Evolutionary conservation across 176 grass and related monocot species (phyloP).

Genomic region (Calamus simplicifolius): DNA sequence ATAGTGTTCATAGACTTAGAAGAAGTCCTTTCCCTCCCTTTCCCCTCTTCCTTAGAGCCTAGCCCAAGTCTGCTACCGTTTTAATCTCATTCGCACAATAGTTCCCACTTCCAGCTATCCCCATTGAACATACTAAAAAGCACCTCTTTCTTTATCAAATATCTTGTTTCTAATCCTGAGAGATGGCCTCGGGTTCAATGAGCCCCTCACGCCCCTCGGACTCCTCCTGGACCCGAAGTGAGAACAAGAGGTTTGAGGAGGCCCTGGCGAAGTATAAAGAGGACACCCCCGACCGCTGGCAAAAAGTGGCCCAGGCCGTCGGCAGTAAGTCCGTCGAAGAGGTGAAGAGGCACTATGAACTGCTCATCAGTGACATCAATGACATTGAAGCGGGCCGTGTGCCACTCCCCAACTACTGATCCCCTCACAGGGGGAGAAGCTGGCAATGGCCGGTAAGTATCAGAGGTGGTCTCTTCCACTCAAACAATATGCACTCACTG

Average conservation of each 20-base stretch:
- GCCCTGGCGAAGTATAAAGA: background rate
- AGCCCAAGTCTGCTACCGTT: background rate
- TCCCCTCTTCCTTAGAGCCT: background rate
- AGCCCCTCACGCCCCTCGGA: background rate
- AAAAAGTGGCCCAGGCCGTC: slow-evolving; percentile 6
- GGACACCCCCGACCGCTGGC: slow-evolving; percentile 9
- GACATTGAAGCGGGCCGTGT: background rate
- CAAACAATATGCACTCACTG: too few relatives aligned
- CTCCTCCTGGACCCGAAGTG: slow-evolving; percentile 1
- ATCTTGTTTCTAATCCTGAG: too few relatives aligned
- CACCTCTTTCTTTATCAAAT: too few relatives aligned
- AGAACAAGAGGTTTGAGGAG: slow-evolving; percentile 13
- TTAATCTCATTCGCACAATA: too few relatives aligned
- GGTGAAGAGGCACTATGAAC: slow-evolving; percentile 7
- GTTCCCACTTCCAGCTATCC: too few relatives aligned
- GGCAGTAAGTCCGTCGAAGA: slow-evolving; percentile 4
- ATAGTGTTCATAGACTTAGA: background rate
- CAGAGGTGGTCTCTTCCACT: too few relatives aligned
- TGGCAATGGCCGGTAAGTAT: background rate
- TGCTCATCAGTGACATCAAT: slow-evolving; percentile 2
- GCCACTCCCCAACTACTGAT: slow-evolving; percentile 1
- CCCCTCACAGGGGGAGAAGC: background rate
- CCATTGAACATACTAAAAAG: too few relatives aligned
- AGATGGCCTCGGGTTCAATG: background rate
- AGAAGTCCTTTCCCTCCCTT: background rate